These are phyloP conservation scores for Candida easanensis DNA, from an alignment of 805 yeast species.

Conservation along the genomic window DNA sequence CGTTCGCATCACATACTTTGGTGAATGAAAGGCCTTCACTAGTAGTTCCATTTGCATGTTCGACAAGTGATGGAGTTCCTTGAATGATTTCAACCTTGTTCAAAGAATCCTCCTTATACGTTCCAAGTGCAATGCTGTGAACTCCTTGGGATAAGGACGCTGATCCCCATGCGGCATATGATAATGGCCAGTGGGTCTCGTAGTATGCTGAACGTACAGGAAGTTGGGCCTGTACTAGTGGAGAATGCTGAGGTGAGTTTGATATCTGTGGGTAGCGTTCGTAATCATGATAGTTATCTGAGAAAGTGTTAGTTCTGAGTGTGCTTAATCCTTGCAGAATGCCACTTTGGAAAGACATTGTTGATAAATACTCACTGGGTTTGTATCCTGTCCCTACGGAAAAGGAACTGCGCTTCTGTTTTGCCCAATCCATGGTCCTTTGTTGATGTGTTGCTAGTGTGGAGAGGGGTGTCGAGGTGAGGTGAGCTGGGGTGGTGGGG, in stretches of 20 bases:
- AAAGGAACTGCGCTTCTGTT: conserved; percentile 27
- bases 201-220: conserved; percentile 40
- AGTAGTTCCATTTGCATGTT: conserved; percentile 25
- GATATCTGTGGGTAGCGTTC: conserved; percentile 14
- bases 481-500: too few relatives aligned
- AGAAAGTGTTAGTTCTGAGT: background rate
- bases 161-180: conserved; percentile 48
- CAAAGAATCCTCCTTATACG: conserved; percentile 73
- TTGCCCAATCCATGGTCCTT: conserved; percentile 27
- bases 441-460: too few relatives aligned
- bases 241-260: conserved; percentile 12
- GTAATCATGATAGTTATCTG: conserved; percentile 11
- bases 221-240: conserved; percentile 17
- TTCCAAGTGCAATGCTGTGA: conserved; percentile 62
- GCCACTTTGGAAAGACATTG: too few relatives aligned
- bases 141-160: conserved; percentile 25
- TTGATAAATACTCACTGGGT: conserved; percentile 21
- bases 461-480: too few relatives aligned
- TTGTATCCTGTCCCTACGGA: conserved; percentile 23
- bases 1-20: conserved; percentile 47
- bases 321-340: background rate
- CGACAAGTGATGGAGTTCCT: conserved; percentile 29
- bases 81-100: conserved; percentile 60
- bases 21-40: conserved; percentile 39
- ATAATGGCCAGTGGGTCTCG: conserved; percentile 49